A percentile compares a stretch with the other conserved stretches of the same genome.
phyloP scores from a whole-genome alignment of 345 rosid species.

The Linum trigynum region DNA sequence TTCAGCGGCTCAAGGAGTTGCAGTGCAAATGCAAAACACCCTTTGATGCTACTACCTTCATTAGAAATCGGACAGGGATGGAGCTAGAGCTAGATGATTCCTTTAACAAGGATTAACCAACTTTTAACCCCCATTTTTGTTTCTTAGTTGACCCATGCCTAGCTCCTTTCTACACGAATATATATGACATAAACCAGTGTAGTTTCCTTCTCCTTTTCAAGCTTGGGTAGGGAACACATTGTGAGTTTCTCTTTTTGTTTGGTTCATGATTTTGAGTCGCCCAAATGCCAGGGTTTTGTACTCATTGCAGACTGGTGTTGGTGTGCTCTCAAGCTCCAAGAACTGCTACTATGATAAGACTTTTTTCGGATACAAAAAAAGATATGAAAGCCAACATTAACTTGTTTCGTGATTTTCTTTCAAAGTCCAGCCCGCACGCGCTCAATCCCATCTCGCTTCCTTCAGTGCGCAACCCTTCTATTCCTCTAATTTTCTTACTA shows the following conservation, averaged over 20 bases:
- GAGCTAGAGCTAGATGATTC: conserved; percentile 66
- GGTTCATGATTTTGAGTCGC: not conserved
- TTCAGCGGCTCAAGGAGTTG: conserved; percentile 57
- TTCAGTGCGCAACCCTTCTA: too few species aligned
- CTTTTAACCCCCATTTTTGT: not conserved
- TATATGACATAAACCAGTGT: not conserved
- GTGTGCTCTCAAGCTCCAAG: too few species aligned
- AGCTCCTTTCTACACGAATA: not conserved
- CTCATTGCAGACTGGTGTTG: not conserved
- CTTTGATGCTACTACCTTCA: conserved; percentile 40
- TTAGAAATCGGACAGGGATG: conserved; percentile 49
- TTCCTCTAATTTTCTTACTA: too few species aligned
- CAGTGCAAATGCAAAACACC: conserved; percentile 47
- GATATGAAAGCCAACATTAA: too few species aligned
- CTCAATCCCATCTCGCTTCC: too few species aligned
- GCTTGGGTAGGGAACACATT: not conserved
- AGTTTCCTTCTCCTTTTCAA: not conserved
- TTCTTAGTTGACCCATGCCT: not conserved
- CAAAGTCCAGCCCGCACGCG: too few species aligned
- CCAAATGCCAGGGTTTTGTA: not conserved
- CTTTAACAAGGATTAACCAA: conserved; percentile 5
- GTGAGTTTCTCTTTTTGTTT: not conserved
- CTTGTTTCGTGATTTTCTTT: too few species aligned
- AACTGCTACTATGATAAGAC: too few species aligned
- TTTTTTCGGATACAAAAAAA: too few species aligned